Base-by-base conservation (phyloP, 208 protist genomes). In the Tritrichomonas foetus region DNA sequence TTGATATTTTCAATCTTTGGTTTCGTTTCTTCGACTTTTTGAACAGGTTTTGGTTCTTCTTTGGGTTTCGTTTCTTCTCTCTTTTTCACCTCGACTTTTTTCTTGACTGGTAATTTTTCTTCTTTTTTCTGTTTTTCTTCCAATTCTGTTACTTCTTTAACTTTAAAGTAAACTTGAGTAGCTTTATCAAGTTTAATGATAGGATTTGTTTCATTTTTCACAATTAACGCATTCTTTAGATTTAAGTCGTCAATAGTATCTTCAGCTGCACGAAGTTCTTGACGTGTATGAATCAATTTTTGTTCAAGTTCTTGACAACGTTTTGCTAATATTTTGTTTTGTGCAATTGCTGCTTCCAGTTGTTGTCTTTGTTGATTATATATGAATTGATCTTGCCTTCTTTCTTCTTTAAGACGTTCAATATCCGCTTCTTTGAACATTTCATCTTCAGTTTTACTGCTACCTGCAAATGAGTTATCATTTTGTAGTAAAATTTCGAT, bases 401-500 rank as follows among this genome's bases (percentile, higher is more conserved):
- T 11, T 57, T 89, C 14, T 61, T 89, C 41, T n/a, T 57, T 47
- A 22, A 82, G 30, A 8, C 50, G 33, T 25, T 82, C 41, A n/a
- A 82, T 50, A n/a, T 82, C 74, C 0, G n/a, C 78, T 47, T 89
- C 78, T 61, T 89, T 89, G 3, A 57, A 89, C 47, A 89, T 89
- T 11, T 69, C 22, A 33, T 69, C 8, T n/a, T 33, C 27, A 69
- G 13, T 25, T 64, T 64, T 64, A n/a, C n/a, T n/a, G n/a, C n/a
- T n/a, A n/a, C n/a, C n/a, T n/a, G n/a, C n/a, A n/a, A n/a, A n/a
- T n/a, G n/a, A n/a, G n/a, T n/a, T n/a, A 57, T 89, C 47, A 57
- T 89, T 47, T 53, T 89, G 41, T 22, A 89, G 33, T 36, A 89
- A 57, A 41, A 33, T 33, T 47, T 44, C 25, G 3, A 89, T 57